Evolutionary conservation across 805 yeast genomes (phyloP).

Genomic region (Dipodascus geniculatus): DNA sequence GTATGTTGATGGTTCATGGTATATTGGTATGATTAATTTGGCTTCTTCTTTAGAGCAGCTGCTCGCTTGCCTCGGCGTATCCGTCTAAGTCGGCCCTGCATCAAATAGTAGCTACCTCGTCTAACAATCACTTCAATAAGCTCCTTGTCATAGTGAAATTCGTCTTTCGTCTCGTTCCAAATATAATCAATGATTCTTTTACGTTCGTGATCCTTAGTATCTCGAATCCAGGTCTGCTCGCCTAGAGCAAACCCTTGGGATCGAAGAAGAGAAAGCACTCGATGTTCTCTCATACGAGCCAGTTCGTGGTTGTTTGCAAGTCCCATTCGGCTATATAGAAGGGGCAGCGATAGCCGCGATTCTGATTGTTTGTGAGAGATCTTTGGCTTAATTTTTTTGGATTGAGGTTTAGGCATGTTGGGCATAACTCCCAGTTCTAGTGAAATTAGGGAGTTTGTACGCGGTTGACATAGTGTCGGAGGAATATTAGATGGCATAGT

Average conservation of each 20-base stretch:
- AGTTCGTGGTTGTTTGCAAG: conserved; percentile 25
- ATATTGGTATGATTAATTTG: too few species aligned
- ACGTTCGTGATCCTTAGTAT: conserved; percentile 47
- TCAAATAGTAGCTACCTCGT: conserved; percentile 67
- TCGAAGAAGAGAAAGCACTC: conserved; percentile 25
- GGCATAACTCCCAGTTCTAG: not conserved
- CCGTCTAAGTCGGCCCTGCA: conserved; percentile 67
- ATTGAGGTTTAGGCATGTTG: not conserved
- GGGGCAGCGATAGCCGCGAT: conserved; percentile 25
- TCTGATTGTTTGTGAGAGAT: not conserved
- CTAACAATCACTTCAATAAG: conserved; percentile 63
- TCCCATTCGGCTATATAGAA: conserved; percentile 29
- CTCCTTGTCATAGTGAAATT: conserved; percentile 41
- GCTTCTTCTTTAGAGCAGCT: not conserved
- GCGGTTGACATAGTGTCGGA: not conserved
- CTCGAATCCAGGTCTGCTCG: conserved; percentile 74
- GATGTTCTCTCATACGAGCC: conserved; percentile 29
- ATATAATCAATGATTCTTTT: conserved; percentile 37
- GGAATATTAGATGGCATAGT: not conserved
- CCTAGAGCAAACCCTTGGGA: conserved; percentile 66
- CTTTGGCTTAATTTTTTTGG: not conserved
- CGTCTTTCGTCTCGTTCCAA: conserved; percentile 33
- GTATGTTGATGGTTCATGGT: too few species aligned
- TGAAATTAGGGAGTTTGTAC: not conserved
- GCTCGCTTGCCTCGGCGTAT: conserved; percentile 36